Conservation (phyloP, 2,329 filamentous ascomycete species). For the Fusarium sacchari region DNA sequence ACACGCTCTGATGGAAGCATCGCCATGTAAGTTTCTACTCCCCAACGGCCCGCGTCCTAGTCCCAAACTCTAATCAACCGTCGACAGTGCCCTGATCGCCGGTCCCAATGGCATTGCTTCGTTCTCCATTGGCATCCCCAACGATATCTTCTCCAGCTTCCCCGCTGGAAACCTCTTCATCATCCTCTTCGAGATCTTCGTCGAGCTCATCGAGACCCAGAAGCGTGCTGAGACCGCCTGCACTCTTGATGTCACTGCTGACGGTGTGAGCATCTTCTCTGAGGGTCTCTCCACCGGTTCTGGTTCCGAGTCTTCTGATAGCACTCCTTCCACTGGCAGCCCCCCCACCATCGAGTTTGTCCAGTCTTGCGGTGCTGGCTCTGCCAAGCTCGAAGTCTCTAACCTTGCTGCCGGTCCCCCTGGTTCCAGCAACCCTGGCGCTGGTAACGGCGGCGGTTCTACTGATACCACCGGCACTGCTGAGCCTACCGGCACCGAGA, state of each 20-base stretch:
- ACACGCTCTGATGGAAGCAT: not conserved
- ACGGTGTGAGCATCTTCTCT: not conserved
- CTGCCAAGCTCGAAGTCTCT: not conserved
- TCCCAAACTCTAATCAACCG: not conserved
- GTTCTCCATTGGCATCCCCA: not conserved
- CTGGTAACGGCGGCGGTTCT: not conserved
- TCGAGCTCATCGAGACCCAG: not conserved
- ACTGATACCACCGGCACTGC: conserved; percentile 49
- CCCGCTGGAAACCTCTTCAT: not conserved
- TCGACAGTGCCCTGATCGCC: not conserved
- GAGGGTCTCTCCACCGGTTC: not conserved
- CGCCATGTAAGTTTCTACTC: conserved; percentile 6
- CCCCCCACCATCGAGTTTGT: not conserved
- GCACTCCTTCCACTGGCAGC: accelerated
- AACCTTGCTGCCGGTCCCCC: conserved; percentile 7
- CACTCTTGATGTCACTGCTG: not conserved
- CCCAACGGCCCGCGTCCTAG: not conserved
- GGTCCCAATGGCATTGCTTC: not conserved
- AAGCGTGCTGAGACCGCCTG: conserved; percentile 24
- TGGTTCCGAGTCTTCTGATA: accelerated
- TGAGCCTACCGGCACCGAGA: not conserved
- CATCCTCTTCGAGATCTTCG: not conserved
- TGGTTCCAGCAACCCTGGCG: not conserved
- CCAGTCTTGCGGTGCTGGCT: conserved; percentile 15
- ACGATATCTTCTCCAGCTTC: not conserved